Evolutionary conservation across 768 basidiomycete species (phyloP), one percentile per base, ranked within the genome.

Genomic region (Steccherinum ochraceum): DNA sequence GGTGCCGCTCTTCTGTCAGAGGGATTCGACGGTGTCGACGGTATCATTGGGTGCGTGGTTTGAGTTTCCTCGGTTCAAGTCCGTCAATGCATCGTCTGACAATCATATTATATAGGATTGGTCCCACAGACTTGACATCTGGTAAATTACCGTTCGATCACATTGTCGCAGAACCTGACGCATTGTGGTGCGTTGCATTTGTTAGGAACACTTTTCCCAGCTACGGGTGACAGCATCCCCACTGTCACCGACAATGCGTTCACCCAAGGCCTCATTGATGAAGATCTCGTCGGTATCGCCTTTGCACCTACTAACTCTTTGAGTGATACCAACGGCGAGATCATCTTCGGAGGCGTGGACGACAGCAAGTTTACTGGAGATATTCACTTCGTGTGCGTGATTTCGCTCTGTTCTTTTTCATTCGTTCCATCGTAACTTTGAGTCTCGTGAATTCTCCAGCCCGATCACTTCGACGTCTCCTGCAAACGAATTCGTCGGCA

Each of bases 1-100:
- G 53, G 44, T 12, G 45, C 23, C 1, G 45, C 49, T 3, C 4
- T 10, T 5, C 5, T 4, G 11, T 3, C 35, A 11, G 13, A 4
- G 2, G 52, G 52, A 13, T 77, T 78, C 55, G 52, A 59, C 19
- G 74, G 60, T n/a, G 66, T 75, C 2, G 78, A 81, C 51, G 79
- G 80, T 5, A 76, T 79, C 49, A 58, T 81, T 19, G 53, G 53
- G 53, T 54, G 24, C 7, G 48, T 40, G 20, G 42, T 13, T n/a
- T 19, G 11, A 10, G n/a, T n/a, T n/a, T n/a, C 30, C 12, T 24
- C 20, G 39, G 4, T n/a, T n/a, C n/a, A n/a, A n/a, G n/a, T n/a
- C n/a, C n/a, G n/a, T n/a, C n/a, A n/a, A n/a, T n/a, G n/a, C n/a
- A n/a, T 4, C 41, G 16, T 10, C 24, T 43, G 23, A 3, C 41